Percentiles rank a stretch among this genome's conserved stretches.
Evolutionary conservation across 208 protist species (phyloP).

Genomic region (Trichomonas gallinae): DNA sequence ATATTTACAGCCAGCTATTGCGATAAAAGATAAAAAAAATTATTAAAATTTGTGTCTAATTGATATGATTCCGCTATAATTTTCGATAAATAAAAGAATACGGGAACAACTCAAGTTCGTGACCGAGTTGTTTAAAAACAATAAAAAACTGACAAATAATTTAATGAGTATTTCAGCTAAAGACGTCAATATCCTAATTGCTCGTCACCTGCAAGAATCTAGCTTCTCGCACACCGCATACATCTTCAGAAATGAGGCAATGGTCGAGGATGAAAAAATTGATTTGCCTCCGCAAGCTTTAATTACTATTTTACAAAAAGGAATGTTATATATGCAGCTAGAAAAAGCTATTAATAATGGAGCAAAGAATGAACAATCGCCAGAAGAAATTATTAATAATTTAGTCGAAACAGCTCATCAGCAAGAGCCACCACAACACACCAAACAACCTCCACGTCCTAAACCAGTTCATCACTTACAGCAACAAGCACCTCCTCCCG

Average conservation of each 20-base stretch:
- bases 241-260: background rate
- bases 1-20: too few species aligned
- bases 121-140: too few species aligned
- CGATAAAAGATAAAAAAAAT: too few species aligned
- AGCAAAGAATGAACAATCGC: background rate
- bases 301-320: background rate
- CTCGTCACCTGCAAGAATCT: slow-evolving; percentile 64
- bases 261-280: background rate
- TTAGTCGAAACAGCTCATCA: background rate
- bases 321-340: slow-evolving; percentile 6
- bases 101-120: too few species aligned
- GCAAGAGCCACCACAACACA: background rate
- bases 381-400: background rate
- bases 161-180: slow-evolving; percentile 56
- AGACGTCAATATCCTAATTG: slow-evolving; percentile 69
- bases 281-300: background rate
- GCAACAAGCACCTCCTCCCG: background rate
- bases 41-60: too few species aligned
- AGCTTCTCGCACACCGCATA: background rate
- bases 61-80: too few species aligned
- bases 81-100: too few species aligned
- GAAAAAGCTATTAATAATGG: background rate
- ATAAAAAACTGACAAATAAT: background rate
- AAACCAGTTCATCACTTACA: background rate
- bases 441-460: background rate